Evolutionary conservation across 768 basidiomycete species (phyloP), one percentile per base, ranked within the genome.

Genomic region (Lactifluus rugatus): DNA sequence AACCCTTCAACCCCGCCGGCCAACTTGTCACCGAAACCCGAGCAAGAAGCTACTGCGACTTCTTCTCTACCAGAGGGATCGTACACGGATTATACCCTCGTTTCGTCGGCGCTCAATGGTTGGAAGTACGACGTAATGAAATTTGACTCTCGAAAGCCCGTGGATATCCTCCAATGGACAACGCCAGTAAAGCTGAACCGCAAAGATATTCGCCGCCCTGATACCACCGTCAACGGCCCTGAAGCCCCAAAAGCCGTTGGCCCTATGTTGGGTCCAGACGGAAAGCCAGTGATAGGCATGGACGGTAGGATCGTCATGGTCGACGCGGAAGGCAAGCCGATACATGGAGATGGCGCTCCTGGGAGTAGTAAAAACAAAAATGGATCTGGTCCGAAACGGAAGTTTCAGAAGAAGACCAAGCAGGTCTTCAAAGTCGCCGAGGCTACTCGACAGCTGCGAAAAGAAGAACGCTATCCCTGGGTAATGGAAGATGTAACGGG

Each of bases 81-180:
- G 0, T 91, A 74, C 72, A 78, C 81, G 62, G 89, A 92, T 69
- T 93, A 82, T 74, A 80, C 79, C 67, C 80, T 93, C 66, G 79
- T 89, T 70, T 88, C 88, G 7, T 85, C 86, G 28, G 80, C 82
- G 16, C 80, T 86, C 67, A 87, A 88, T 68, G 88, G 86, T 26
- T 92, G 89, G 89, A 89, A 87, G 68, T 89, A 91, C 77, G 88
- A 93, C 72, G 82, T 93, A 58, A 90, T 93, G 87, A 91, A 91
- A 71, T 91, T 94, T 69, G 84, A 89, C 70, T 82, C 84, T 34
- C 78, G 85, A 56, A 85, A 85, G 66, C 74, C 78, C 16, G 73
- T 89, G 55, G 88, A 92, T 67, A 76, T 90, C 54, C 75, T 75
- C 52, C 70, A 73, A 31, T 93, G 91, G 86, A 69, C 75, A 32